These are phyloP conservation scores for Phytophthora pisi DNA, from an alignment of 352 stramenopile species.

Conservation along the genomic window DNA sequence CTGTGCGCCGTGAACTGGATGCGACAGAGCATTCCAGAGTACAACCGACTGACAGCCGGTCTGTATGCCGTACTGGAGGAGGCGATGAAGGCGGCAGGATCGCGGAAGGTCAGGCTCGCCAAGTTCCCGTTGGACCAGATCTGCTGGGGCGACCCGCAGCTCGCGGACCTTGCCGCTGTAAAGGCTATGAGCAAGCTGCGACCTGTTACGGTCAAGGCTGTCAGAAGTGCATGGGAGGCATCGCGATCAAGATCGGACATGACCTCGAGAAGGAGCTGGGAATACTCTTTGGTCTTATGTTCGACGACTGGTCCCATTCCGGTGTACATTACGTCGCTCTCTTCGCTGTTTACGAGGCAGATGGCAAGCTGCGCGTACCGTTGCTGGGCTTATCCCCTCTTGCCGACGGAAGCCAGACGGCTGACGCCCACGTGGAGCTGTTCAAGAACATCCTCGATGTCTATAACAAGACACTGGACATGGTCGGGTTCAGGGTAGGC, in stretches of 20 bases:
- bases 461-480: constrained; percentile 8
- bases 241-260: background rate
- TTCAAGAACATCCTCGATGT: constrained; percentile 4
- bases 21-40: no score
- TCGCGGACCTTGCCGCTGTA: no score
- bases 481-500: no score
- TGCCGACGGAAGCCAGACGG: constrained; percentile 2
- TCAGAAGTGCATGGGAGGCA: constrained; percentile 15
- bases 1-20: no score
- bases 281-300: constrained; percentile 14
- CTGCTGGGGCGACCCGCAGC: no score
- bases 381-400: constrained; percentile 8
- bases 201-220: constrained; percentile 3
- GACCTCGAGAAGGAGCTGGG: constrained; percentile 3
- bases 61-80: no score
- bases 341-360: background rate
- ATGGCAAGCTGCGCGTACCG: background rate
- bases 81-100: no score
- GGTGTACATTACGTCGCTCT: constrained; percentile 10
- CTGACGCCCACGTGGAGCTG: constrained; percentile 8
- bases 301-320: constrained; percentile 15
- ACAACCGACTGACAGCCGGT: no score
- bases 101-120: no score
- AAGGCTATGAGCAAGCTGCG: constrained; percentile 8
- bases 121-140: no score